Conservation (phyloP, 1,284 basidiomycete genomes). For the Puccinia horiana region DNA sequence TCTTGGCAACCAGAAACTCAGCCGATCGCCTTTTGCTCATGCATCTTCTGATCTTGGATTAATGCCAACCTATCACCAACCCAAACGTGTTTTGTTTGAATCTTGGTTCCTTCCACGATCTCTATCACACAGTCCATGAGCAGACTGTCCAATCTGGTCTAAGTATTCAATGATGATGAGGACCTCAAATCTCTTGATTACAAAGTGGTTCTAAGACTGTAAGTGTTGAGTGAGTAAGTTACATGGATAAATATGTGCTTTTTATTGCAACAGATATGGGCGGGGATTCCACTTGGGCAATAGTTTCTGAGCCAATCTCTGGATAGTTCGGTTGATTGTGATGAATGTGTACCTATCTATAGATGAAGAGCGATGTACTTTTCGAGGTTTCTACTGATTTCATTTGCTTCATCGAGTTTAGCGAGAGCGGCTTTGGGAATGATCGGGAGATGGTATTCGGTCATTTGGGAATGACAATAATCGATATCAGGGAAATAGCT, state of each 20-base stretch:
- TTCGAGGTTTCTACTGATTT: background rate
- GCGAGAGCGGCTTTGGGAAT: slow-evolving; percentile 58
- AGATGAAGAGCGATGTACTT: background rate
- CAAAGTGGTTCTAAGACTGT: background rate
- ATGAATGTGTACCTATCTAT: background rate
- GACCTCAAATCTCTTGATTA: background rate
- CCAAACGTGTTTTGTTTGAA: no score
- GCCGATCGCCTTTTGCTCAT: no score
- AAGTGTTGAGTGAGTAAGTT: background rate
- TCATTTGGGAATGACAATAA: slow-evolving; percentile 75
- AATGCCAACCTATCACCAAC: no score
- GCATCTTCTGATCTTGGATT: no score
- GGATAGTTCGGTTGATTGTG: background rate
- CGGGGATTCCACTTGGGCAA: background rate
- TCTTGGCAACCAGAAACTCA: no score
- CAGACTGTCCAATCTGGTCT: background rate
- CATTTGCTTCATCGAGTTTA: background rate
- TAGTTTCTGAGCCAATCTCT: background rate
- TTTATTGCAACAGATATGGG: background rate
- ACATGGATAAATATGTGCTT: background rate
- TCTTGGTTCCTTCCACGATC: background rate
- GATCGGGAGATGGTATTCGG: slow-evolving; percentile 77
- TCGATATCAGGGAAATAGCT: slow-evolving; percentile 89
- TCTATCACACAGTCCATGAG: background rate
- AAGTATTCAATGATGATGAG: background rate